Conservation (phyloP, 768 basidiomycete genomes). For the Kwoniella sp. region DNA sequence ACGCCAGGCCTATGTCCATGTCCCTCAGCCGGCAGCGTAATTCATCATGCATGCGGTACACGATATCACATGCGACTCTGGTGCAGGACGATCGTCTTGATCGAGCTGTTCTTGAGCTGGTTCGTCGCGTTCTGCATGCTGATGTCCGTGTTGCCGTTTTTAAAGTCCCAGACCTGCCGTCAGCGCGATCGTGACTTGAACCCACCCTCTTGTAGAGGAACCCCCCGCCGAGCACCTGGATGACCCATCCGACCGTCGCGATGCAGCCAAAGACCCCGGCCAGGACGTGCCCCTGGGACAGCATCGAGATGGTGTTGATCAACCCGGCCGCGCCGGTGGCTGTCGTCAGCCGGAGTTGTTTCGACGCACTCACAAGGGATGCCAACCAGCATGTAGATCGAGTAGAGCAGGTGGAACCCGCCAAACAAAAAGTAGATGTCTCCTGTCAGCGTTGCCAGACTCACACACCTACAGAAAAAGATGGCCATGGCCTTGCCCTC, state of each 20-base stretch:
- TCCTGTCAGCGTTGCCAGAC: constrained; percentile 43
- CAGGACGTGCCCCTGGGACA: constrained; percentile 63
- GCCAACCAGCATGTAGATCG: constrained; percentile 90
- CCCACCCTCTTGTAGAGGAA: constrained; percentile 43
- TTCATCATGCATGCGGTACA: too few relatives aligned
- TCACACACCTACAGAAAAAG: constrained; percentile 43
- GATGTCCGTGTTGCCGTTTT: constrained; percentile 49
- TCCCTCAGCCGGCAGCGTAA: not conserved
- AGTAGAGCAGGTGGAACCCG: constrained; percentile 90
- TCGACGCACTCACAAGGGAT: constrained; percentile 58
- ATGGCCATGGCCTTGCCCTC: constrained; percentile 47
- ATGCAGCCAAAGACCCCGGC: constrained; percentile 77
- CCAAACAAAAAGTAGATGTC: constrained; percentile 96
- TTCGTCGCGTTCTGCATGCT: constrained; percentile 37
- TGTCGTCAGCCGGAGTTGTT: not conserved
- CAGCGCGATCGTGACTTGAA: constrained; percentile 1
- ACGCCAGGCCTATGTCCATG: too few relatives aligned
- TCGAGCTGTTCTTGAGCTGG: constrained; percentile 34
- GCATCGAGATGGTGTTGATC: constrained; percentile 85
- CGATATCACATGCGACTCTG: constrained; percentile 27
- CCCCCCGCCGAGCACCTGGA: constrained; percentile 59
- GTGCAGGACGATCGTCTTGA: constrained; percentile 39
- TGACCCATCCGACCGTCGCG: constrained; percentile 77
- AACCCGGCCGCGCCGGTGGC: constrained; percentile 88
- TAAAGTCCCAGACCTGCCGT: constrained; percentile 46